These are phyloP conservation scores for Berkeleyomyces rouxiae DNA, from an alignment of 2,329 filamentous ascomycete genomes.

Conservation along the genomic window DNA sequence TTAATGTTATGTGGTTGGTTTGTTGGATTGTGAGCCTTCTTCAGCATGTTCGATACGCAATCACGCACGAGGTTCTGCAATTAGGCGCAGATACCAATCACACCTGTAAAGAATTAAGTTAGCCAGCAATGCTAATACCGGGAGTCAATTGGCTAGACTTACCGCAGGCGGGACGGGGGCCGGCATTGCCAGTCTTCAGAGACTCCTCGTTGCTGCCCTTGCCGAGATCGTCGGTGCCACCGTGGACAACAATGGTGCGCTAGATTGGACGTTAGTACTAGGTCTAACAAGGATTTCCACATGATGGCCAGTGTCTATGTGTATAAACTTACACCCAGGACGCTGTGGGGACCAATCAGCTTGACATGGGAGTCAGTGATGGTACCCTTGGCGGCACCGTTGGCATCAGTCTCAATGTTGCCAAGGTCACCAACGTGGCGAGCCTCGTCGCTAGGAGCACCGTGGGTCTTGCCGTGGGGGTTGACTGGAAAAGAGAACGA, in stretches of 20 bases:
- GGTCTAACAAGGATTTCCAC: too few relatives aligned
- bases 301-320: too few relatives aligned
- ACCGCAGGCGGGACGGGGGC: conserved; percentile 86
- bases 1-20: neutral
- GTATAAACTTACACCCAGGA: conserved; percentile 58
- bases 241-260: conserved; percentile 91
- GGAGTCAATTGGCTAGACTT: conserved; percentile 22
- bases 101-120: conserved; percentile 32
- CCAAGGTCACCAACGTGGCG: conserved; percentile 96
- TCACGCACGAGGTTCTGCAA: conserved; percentile 9
- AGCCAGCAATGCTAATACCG: neutral
- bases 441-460: conserved; percentile 62
- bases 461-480: conserved; percentile 83
- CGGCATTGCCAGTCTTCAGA: conserved; percentile 96
- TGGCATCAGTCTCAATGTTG: conserved; percentile 87
- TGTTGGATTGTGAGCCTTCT: neutral
- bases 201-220: conserved; percentile 85
- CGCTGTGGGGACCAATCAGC: conserved; percentile 88
- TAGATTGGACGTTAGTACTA: conserved; percentile 21
- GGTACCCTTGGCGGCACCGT: conserved; percentile 77
- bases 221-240: conserved; percentile 91
- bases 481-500: conserved; percentile 49
- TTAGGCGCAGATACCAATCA: conserved; percentile 77
- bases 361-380: conserved; percentile 72
- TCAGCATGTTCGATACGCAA: neutral